Conservation (phyloP, 179 eudicot genomes). For the Patellifolia procumbens region DNA sequence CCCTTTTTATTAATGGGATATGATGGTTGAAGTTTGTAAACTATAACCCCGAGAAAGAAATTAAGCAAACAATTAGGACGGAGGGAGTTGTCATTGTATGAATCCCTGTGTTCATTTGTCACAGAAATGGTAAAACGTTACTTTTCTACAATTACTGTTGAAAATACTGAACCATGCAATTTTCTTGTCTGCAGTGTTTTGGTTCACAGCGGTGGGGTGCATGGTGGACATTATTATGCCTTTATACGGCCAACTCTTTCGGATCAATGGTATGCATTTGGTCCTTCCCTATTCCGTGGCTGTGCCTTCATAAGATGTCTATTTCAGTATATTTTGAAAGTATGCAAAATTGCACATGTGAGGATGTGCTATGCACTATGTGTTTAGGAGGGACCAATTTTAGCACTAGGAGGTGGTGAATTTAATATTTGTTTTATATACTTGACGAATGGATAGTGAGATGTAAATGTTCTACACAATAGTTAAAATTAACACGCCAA, state of each 20-base stretch:
- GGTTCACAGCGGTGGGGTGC: conserved; percentile 69
- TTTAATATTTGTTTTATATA: no score
- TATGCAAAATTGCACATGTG: background rate
- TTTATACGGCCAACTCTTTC: conserved; percentile 60
- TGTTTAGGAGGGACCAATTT: background rate
- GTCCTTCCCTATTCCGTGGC: background rate
- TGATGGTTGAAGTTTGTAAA: no score
- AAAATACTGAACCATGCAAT: conserved; percentile 7
- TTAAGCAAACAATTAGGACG: no score
- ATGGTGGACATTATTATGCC: conserved; percentile 74
- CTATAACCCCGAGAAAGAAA: no score
- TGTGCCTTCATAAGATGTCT: background rate
- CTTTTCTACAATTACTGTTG: background rate
- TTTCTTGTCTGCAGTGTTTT: conserved; percentile 46
- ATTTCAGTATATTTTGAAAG: background rate
- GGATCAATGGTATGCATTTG: conserved; percentile 54
- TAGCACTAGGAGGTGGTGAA: no score
- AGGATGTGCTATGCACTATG: background rate
- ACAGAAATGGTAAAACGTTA: background rate
- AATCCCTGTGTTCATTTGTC: background rate
- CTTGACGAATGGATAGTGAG: no score
- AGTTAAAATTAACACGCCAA: no score
- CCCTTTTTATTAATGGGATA: no score
- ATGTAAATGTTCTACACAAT: no score
- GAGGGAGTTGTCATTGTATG: background rate